These are phyloP conservation scores for Leucaena leucocephala DNA, from an alignment of 306 rosid species.

Conservation along the genomic window DNA sequence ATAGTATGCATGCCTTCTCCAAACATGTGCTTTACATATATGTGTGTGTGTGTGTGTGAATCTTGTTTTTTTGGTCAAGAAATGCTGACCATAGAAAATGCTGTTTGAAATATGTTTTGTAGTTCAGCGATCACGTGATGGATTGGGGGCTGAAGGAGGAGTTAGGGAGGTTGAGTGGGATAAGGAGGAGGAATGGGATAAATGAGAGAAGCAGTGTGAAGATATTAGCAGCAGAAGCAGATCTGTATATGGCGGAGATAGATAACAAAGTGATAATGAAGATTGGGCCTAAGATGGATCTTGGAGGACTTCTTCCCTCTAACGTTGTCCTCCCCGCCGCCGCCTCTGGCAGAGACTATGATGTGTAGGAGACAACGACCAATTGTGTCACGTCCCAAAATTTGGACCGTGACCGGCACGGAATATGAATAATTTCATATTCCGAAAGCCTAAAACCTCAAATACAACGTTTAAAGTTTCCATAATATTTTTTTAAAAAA, in stretches of 20 bases:
- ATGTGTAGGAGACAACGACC: conserved; percentile 58
- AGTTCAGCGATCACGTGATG: conserved; percentile 80
- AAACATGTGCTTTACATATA: too few relatives aligned
- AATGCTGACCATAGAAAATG: too few relatives aligned
- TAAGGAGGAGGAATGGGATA: conserved; percentile 61
- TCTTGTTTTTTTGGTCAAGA: too few relatives aligned
- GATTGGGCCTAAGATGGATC: conserved; percentile 64
- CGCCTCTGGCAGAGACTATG: conserved; percentile 62
- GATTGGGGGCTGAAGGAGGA: conserved; percentile 70
- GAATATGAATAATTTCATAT: too few relatives aligned
- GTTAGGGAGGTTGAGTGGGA: conserved; percentile 45
- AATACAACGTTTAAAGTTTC: too few relatives aligned
- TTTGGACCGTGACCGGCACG: too few relatives aligned
- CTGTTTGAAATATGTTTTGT: conserved; percentile 10
- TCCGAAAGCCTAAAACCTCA: too few relatives aligned
- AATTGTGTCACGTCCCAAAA: too few relatives aligned
- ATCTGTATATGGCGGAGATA: conserved; percentile 62
- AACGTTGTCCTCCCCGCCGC: conserved; percentile 46
- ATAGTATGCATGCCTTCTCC: too few relatives aligned
- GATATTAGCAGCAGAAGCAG: conserved; percentile 64
- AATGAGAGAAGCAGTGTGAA: conserved; percentile 50
- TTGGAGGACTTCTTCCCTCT: conserved; percentile 65
- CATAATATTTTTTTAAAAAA: too few relatives aligned
- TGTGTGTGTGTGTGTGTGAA: too few relatives aligned
- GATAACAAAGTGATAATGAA: conserved; percentile 64